These are phyloP conservation scores for Albugo candida DNA, from an alignment of 352 stramenopile genomes.

Conservation along the genomic window DNA sequence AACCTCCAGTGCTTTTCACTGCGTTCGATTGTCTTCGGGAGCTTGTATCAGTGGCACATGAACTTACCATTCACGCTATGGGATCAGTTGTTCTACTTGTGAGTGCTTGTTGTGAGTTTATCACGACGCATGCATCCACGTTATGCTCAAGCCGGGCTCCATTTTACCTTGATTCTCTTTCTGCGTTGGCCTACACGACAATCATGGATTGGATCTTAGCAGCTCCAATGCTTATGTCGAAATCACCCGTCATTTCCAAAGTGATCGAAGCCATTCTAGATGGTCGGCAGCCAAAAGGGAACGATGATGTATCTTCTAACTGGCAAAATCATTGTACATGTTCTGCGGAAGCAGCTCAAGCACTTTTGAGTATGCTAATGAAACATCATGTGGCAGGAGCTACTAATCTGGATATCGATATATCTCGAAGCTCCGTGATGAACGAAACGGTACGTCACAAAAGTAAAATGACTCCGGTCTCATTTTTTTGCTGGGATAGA, in stretches of 20 bases:
- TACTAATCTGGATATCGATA: not conserved
- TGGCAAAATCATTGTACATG: conserved; percentile 1
- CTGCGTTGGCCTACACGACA: conserved; percentile 56
- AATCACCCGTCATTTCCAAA: conserved; percentile 51
- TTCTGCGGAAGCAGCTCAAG: conserved; percentile 44
- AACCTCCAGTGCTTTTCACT: conserved; percentile 66
- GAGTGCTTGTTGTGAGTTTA: conserved; percentile 73
- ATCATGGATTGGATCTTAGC: conserved; percentile 76
- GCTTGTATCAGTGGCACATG: conserved; percentile 51
- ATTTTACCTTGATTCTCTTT: conserved; percentile 69
- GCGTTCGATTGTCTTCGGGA: conserved; percentile 72
- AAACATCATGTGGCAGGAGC: conserved; percentile 62
- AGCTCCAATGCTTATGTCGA: conserved; percentile 43
- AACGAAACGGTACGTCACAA: not conserved
- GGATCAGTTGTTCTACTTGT: conserved; percentile 67
- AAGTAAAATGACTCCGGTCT: not conserved
- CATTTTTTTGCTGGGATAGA: not conserved
- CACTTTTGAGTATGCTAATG: conserved; percentile 72
- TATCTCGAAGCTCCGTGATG: not conserved
- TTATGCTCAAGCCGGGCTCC: conserved; percentile 48
- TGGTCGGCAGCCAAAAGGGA: conserved; percentile 6
- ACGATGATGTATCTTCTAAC: not conserved
- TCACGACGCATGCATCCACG: conserved; percentile 52
- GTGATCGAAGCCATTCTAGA: conserved; percentile 72
- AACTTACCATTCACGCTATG: conserved; percentile 52